Base-by-base conservation (phyloP, 2,329 filamentous ascomycete genomes). In the Diaporthe destruens region DNA sequence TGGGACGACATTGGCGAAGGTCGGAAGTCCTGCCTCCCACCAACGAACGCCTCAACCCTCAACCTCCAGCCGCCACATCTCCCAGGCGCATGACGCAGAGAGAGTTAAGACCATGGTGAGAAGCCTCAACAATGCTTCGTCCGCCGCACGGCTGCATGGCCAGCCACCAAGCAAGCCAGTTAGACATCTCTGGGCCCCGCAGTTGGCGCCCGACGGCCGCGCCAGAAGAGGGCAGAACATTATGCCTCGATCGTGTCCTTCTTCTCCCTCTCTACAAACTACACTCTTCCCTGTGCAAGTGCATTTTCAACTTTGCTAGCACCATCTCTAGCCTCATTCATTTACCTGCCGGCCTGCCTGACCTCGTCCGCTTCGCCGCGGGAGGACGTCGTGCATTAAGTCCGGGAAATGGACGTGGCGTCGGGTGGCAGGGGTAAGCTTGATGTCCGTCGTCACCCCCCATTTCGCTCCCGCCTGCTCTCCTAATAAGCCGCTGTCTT, bases 351-450 rank as follows among this genome's bases (percentile, higher is more conserved):
- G 16, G 16, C 16, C 39, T 42, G 39, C 14, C 39, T 42, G 39
- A 42, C 23, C 3, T 53, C 42, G 36, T 59, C 67, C 54, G 32
- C 55, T 44, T 70, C 44, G 42, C 67, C 29, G 23, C 57, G 57
- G 44, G 55, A 57, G 47, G 32, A 34, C 59, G 53, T 25, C 36
- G 63, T 59, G 71, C 71, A 69, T 72, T 69, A 49, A 72, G 57
- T 36, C 29, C 67, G 55, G 56, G 56, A 70, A 47, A 69, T 49
- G 71, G 71, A 65, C 71, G 71, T 69, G 71, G 71, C 71, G 71
- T 63, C 47, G 23, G 49, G 36, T 55, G 36, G 56, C 65, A 72
- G 66, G 71, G 71, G 56, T 72, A 61, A 65, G 71, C 71, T 61
- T 72, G 69, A 71, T 36, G 56, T 5, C 23, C 29, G 25, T 49